These are phyloP conservation scores for Purpureocillium takamizusanense DNA, from an alignment of 2,329 filamentous ascomycete species.

Conservation along the genomic window DNA sequence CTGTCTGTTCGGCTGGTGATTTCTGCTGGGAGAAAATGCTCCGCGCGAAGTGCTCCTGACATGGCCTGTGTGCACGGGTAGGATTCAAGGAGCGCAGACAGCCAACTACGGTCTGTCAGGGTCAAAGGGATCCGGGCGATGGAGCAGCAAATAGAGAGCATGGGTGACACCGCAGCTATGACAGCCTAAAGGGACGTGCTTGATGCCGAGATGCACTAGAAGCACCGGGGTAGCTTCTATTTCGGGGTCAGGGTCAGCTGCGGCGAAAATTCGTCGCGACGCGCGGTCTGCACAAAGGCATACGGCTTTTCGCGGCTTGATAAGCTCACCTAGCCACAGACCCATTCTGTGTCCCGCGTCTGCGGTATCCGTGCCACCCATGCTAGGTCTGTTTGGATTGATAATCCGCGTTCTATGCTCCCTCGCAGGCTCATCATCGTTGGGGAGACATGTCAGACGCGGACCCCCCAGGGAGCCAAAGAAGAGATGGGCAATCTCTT, in stretches of 20 bases:
- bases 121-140: too few relatives aligned
- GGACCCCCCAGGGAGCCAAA: slow-evolving; percentile 17
- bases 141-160: slow-evolving; percentile 13
- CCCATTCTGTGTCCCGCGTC: slow-evolving; percentile 11
- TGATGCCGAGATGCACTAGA: slow-evolving; percentile 20
- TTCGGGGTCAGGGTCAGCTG: background rate
- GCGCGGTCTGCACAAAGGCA: too few relatives aligned
- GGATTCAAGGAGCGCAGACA: too few relatives aligned
- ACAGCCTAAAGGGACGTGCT: slow-evolving; percentile 16
- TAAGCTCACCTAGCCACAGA: slow-evolving; percentile 16
- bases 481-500: slow-evolving; percentile 18
- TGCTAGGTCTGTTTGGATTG: slow-evolving; percentile 22
- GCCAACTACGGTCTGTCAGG: too few relatives aligned
- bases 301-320: too few relatives aligned
- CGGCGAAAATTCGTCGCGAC: background rate
- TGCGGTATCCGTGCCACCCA: slow-evolving; percentile 22
- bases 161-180: slow-evolving; percentile 22
- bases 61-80: too few relatives aligned
- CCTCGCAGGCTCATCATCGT: slow-evolving; percentile 20
- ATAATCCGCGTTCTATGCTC: slow-evolving; percentile 22
- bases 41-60: too few relatives aligned
- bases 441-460: slow-evolving; percentile 19
- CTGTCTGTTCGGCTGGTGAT: slow-evolving; percentile 10
- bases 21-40: too few relatives aligned
- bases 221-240: slow-evolving; percentile 19